Evolutionary conservation across 1,284 basidiomycete genomes (phyloP), one percentile per base, ranked within the genome.

Genomic region (Pulveroboletus sp.): DNA sequence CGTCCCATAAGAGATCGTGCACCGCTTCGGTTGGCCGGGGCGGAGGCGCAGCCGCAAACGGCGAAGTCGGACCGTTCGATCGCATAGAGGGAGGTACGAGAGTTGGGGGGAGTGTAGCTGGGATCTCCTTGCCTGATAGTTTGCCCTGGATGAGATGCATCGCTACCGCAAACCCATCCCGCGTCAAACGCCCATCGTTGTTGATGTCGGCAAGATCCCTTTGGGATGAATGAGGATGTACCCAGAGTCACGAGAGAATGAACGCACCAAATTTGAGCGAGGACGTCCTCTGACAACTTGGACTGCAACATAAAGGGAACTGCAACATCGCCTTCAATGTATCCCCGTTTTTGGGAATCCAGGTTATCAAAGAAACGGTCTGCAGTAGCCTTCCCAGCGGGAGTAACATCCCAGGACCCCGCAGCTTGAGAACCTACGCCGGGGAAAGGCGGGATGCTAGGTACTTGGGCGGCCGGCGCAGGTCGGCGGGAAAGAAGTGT

Each of bases 271-370:
- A 99, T 80, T 65, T 86, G 89, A 17, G 97, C 97, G 29, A 99
- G 80, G 19, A 85, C 81, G 19, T 89, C 86, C 62, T 93, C 92
- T 6, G 89, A 82, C 42, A 99, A 76, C 57, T 93, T 89, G 51
- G 94, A 96, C 72, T 95, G 89, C 60, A 97, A 75, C 87, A 99
- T 92, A 74, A 99, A 99, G 6, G 93, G 93, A 1, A 98, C 97
- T 6, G 95, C 97, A 24, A 92, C 84, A 60, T 96, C 93, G 12
- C 95, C 95, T 66, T 96, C 94, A 36, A 99, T 91, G 63, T 81
- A 90, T 2, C 95, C 95, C 58, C 77, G 82, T 62, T 83, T 86
- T 59, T 83, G 79, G 16, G 81, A 74, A 71, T 99, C 97, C 37
- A 99, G 81, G 33, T 79, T 80, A 55, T 91, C 86, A 67, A 98